Conservation (phyloP, 495 filamentous ascomycete species). For the Penicillium fimorum region DNA sequence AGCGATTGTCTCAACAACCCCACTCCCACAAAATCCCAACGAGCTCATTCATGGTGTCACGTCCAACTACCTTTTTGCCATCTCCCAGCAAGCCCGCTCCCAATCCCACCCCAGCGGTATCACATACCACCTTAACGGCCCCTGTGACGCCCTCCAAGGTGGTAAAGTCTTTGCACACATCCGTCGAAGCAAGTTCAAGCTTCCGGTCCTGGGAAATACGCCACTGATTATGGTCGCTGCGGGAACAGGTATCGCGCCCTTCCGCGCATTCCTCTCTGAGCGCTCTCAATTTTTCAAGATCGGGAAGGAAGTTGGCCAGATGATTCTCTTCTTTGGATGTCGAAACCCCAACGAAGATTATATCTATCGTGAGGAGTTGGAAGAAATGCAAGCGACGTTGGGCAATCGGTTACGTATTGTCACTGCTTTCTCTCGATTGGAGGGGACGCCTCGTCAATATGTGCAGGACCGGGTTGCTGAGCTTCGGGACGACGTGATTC, state of each 20-base stretch:
- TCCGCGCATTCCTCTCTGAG: slow-evolving; percentile 48
- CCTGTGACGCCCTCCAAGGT: slow-evolving; percentile 25
- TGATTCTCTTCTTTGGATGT: slow-evolving; percentile 49
- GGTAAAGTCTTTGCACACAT: slow-evolving; percentile 41
- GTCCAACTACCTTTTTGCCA: slow-evolving; percentile 48
- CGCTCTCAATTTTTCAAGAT: slow-evolving; percentile 38
- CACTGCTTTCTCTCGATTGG: slow-evolving; percentile 35
- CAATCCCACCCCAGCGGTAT: slow-evolving; percentile 27
- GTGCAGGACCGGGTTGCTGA: slow-evolving; percentile 45
- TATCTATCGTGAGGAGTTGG: slow-evolving; percentile 42
- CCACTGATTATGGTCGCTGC: slow-evolving; percentile 49
- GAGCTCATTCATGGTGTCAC: slow-evolving; percentile 43
- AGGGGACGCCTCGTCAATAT: slow-evolving; percentile 26
- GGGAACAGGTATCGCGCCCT: slow-evolving; percentile 49
- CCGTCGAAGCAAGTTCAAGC: slow-evolving; percentile 48
- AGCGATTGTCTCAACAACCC: slow-evolving; percentile 36
- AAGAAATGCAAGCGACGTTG: slow-evolving; percentile 25
- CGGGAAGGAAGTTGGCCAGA: slow-evolving; percentile 38
- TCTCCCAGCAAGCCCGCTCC: slow-evolving; percentile 24
- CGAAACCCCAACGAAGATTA: slow-evolving; percentile 41
- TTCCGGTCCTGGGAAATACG: slow-evolving; percentile 30
- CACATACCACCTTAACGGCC: slow-evolving; percentile 38
- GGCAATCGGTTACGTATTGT: slow-evolving; percentile 31
- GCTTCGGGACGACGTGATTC: slow-evolving; percentile 31
- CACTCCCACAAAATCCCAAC: slow-evolving; percentile 23